Conservation (phyloP, 495 filamentous ascomycete species). For the Penicillium cosmopolitanum region DNA sequence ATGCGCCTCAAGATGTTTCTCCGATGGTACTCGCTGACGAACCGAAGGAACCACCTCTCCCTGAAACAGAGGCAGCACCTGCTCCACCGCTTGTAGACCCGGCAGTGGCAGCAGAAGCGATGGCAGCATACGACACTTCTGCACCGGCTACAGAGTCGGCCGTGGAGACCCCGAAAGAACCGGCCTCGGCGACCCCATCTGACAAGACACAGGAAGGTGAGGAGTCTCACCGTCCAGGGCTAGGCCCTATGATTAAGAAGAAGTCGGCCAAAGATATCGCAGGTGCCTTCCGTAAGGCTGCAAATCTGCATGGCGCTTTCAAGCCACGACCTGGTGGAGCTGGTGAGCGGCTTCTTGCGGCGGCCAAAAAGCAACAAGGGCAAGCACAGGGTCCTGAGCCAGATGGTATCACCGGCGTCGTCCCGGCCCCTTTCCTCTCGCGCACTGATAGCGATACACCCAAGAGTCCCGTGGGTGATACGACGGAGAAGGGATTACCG, state of each 20-base stretch:
- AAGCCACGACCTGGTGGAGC: constrained; percentile 83
- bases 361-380: constrained; percentile 56
- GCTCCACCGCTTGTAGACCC: constrained; percentile 17
- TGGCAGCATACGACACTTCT: constrained; percentile 17
- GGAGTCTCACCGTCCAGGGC: constrained; percentile 68
- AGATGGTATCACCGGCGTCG: constrained; percentile 86
- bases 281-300: constrained; percentile 80
- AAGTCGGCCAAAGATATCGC: constrained; percentile 71
- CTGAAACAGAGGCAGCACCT: constrained; percentile 8
- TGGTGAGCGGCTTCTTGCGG: constrained; percentile 66
- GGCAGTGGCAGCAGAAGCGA: constrained; percentile 23
- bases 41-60: constrained; percentile 4
- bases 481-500: constrained; percentile 19
- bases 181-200: background rate
- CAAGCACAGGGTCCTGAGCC: constrained; percentile 55
- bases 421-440: constrained; percentile 68
- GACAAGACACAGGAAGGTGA: constrained; percentile 48
- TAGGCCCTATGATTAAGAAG: constrained; percentile 91
- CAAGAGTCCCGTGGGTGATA: constrained; percentile 26
- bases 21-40: constrained; percentile 2
- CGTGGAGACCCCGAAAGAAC: constrained; percentile 3
- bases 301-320: constrained; percentile 79
- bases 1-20: constrained; percentile 8
- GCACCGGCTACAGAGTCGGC: background rate
- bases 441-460: constrained; percentile 37